Percentiles rank a stretch among this genome's conserved stretches.
Evolutionary conservation across 495 filamentous ascomycete species (phyloP).

Genomic region (Lasiosphaeria hispida): DNA sequence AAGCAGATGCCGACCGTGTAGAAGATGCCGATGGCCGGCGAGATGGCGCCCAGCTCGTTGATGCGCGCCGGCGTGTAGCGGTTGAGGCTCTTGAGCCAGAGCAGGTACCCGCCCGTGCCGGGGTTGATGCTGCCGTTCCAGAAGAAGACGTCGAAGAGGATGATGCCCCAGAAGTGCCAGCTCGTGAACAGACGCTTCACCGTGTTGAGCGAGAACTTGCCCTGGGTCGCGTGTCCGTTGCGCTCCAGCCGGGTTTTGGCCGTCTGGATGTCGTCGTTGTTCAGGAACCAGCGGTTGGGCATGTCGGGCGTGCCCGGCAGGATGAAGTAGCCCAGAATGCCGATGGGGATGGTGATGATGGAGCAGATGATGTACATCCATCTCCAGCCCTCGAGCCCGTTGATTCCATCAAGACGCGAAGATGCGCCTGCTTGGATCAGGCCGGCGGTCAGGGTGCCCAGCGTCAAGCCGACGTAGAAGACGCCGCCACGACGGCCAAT

Average conservation of each 20-base stretch:
- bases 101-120: constrained; percentile 39
- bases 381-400: constrained; percentile 51
- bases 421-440: constrained; percentile 50
- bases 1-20: constrained; percentile 48
- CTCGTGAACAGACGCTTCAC: constrained; percentile 32
- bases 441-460: constrained; percentile 51
- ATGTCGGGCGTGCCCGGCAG: constrained; percentile 44
- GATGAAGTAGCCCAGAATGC: constrained; percentile 43
- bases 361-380: constrained; percentile 55
- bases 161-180: constrained; percentile 37
- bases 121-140: constrained; percentile 44
- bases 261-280: constrained; percentile 37
- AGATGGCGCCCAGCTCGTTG: constrained; percentile 33
- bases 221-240: constrained; percentile 32
- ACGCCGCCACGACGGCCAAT: constrained; percentile 44
- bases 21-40: constrained; percentile 43
- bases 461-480: constrained; percentile 49
- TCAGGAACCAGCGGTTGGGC: constrained; percentile 42
- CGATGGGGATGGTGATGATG: constrained; percentile 49
- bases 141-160: constrained; percentile 49
- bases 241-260: constrained; percentile 35
- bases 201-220: constrained; percentile 28
- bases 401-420: constrained; percentile 41
- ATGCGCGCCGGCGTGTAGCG: constrained; percentile 27
- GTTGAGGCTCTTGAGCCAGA: constrained; percentile 37